These are phyloP conservation scores for Geoglossum glabrum DNA, from an alignment of 495 filamentous ascomycete genomes.

Conservation along the genomic window DNA sequence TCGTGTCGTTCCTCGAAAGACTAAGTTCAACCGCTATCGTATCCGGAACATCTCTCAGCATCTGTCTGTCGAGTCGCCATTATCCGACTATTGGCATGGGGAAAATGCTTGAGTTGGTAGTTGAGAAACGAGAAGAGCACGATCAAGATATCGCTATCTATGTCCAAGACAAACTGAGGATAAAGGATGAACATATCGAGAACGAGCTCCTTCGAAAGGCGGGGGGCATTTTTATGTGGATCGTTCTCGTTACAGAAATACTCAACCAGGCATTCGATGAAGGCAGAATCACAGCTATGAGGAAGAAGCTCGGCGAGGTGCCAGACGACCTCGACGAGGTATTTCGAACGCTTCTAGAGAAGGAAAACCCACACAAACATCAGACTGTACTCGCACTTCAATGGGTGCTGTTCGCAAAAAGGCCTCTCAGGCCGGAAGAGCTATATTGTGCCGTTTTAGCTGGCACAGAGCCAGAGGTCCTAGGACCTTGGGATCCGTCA, in stretches of 20 bases:
- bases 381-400: slow-evolving; percentile 20
- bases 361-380: slow-evolving; percentile 14
- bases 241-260: not conserved
- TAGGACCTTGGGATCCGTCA: slow-evolving; percentile 3
- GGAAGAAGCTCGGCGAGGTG: slow-evolving; percentile 14
- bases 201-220: not conserved
- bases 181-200: slow-evolving; percentile 1
- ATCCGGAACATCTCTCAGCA: slow-evolving; percentile 5
- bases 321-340: slow-evolving; percentile 17
- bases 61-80: slow-evolving; percentile 20
- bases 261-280: slow-evolving; percentile 3
- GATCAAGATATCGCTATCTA: slow-evolving; percentile 9
- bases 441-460: slow-evolving; percentile 21
- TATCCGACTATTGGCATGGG: slow-evolving; percentile 16
- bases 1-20: slow-evolving; percentile 18
- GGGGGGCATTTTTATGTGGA: too few relatives aligned
- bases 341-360: slow-evolving; percentile 19
- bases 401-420: slow-evolving; percentile 20
- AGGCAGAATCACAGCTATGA: slow-evolving; percentile 10
- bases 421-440: slow-evolving; percentile 16
- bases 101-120: slow-evolving; percentile 6
- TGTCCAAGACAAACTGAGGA: slow-evolving; percentile 7
- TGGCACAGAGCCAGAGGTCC: slow-evolving; percentile 9
- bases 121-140: slow-evolving; percentile 12
- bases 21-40: slow-evolving; percentile 10